Evolutionary conservation across 1,284 basidiomycete species (phyloP).

Genomic region (Polyporus tsugae): DNA sequence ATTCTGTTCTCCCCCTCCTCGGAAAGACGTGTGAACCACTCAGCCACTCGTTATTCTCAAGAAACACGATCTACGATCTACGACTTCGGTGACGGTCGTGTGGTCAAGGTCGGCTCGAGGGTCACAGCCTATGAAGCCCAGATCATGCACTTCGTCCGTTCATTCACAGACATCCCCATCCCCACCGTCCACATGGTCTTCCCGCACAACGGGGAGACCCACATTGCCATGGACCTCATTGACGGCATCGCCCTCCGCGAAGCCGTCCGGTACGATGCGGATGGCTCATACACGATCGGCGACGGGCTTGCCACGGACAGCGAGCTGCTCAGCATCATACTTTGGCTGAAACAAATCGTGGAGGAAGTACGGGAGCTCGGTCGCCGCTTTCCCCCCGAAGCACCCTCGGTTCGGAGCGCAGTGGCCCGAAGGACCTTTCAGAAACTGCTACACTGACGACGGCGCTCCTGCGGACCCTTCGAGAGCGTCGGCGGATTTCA

Average conservation of each 20-base stretch:
- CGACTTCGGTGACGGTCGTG: conserved; percentile 13
- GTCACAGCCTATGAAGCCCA: too few relatives aligned
- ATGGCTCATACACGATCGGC: not conserved
- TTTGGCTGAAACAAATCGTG: not conserved
- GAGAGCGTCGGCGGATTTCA: conserved; percentile 4
- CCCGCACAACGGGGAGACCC: not conserved
- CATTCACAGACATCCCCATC: conserved; percentile 7
- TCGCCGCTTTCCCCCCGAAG: conserved; percentile 6
- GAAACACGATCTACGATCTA: not conserved
- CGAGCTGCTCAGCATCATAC: not conserved
- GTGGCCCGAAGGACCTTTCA: conserved; percentile 1
- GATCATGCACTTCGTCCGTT: conserved; percentile 17
- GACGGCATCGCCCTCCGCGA: conserved; percentile 4
- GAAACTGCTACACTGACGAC: conserved; percentile 2
- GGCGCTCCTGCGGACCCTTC: not conserved
- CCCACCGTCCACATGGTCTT: conserved; percentile 18
- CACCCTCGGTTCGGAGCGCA: conserved; percentile 2
- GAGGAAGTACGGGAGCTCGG: conserved; percentile 11
- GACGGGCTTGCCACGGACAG: not conserved
- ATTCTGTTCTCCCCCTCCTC: not conserved
- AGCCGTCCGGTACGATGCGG: not conserved
- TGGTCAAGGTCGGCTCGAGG: conserved; percentile 9
- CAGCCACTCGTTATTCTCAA: not conserved
- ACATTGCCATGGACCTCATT: conserved; percentile 17
- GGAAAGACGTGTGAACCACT: not conserved